Percentiles rank a stretch among this genome's conserved stretches.
Evolutionary conservation across 1,284 basidiomycete genomes (phyloP).

Genomic region (Fistulinella cinereoalba): DNA sequence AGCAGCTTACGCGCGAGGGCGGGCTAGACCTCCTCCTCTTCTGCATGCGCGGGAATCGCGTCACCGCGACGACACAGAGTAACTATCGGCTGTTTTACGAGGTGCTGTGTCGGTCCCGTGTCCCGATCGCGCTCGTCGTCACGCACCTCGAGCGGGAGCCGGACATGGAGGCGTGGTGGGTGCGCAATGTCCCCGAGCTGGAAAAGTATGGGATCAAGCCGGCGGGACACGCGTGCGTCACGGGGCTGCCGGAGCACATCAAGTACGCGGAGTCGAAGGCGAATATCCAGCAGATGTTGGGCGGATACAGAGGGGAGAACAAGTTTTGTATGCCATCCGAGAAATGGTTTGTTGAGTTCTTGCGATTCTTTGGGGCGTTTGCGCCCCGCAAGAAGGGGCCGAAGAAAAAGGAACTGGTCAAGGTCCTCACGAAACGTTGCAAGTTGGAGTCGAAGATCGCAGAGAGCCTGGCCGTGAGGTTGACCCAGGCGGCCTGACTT

Average conservation of each 20-base stretch:
- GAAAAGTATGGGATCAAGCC: conserved; percentile 25
- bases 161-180: conserved; percentile 34
- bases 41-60: conserved; percentile 34
- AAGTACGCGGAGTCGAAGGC: conserved; percentile 22
- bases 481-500: conserved; percentile 1
- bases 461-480: conserved; percentile 11
- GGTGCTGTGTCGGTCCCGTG: conserved; percentile 31
- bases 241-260: conserved; percentile 19
- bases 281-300: conserved; percentile 14
- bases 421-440: conserved; percentile 24
- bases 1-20: conserved; percentile 24
- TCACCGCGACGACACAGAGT: conserved; percentile 29
- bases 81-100: conserved; percentile 38
- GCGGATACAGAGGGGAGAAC: conserved; percentile 9
- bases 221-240: conserved; percentile 37
- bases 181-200: conserved; percentile 18
- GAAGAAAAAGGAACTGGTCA: conserved; percentile 18
- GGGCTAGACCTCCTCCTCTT: conserved; percentile 39
- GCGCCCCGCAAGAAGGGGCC: conserved; percentile 5
- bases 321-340: conserved; percentile 24
- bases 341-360: conserved; percentile 25
- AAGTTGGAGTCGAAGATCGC: conserved; percentile 17
- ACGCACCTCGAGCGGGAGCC: conserved; percentile 37
- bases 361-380: conserved; percentile 20
- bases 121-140: conserved; percentile 36